Evolutionary conservation across 257 asterid species (phyloP).

Genomic region (Anisodus acutangulus): DNA sequence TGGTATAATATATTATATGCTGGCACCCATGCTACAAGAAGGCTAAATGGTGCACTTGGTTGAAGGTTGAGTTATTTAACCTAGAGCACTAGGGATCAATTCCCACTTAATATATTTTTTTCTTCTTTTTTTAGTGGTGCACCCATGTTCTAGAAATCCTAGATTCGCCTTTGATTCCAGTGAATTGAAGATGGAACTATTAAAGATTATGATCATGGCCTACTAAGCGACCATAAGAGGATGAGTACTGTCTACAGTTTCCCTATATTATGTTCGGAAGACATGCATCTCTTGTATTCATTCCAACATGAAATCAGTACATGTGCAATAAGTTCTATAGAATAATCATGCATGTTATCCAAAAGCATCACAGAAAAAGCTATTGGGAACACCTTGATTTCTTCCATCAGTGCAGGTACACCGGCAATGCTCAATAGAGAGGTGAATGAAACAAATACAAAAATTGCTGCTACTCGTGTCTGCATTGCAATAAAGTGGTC

Average conservation of each 20-base stretch:
- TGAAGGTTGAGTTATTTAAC: too few relatives aligned
- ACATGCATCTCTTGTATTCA: conserved; percentile 12
- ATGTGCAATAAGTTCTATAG: background rate
- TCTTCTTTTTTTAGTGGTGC: too few relatives aligned
- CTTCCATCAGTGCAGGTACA: conserved; percentile 90
- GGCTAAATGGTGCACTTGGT: too few relatives aligned
- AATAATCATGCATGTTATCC: background rate
- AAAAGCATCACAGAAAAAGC: conserved; percentile 13
- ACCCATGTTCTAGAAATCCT: too few relatives aligned
- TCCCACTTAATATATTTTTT: too few relatives aligned
- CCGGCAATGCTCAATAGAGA: conserved; percentile 91
- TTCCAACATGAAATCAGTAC: conserved; percentile 13
- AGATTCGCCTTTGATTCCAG: too few relatives aligned
- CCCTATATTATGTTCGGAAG: background rate
- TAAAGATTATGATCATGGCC: background rate
- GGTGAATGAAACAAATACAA: conserved; percentile 77
- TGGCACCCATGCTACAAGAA: too few relatives aligned
- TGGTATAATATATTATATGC: too few relatives aligned
- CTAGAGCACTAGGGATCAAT: too few relatives aligned
- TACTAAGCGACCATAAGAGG: conserved; percentile 3
- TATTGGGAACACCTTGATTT: conserved; percentile 66
- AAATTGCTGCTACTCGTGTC: conserved; percentile 90
- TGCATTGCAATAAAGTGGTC: conserved; percentile 43
- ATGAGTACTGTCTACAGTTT: background rate
- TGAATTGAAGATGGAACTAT: background rate